Base-by-base conservation (phyloP, 768 basidiomycete genomes). In the Mrakia gelida region DNA sequence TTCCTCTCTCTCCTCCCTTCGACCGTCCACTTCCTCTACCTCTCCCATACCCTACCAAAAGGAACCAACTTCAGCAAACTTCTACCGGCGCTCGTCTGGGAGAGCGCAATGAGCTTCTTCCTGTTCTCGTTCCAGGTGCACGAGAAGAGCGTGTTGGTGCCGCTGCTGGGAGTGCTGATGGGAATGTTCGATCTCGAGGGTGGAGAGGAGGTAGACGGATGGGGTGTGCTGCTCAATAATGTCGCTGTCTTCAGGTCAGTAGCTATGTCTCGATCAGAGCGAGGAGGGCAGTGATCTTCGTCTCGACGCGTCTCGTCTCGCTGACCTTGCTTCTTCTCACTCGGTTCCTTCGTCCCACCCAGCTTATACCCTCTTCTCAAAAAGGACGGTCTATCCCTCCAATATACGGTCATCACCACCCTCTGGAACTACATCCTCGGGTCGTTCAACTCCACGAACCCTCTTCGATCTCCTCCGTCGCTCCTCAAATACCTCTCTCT, bases 71-170 rank as follows among this genome's bases (percentile, higher is more conserved):
- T 30, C 23, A 92, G 80, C 90, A 92, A 3, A 87, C 97, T 70
- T 1, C 38, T 88, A 94, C 79, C 90, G 89, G 10, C 90, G 89
- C 1, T 92, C 92, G 63, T 74, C 38, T 63, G 54, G 65, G 49
- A 54, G 26, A 23, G 41, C 10, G 61, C 61, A 0, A 88, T 98
- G 87, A 92, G 94, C 45, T 45, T 45, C 45, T 45, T 45, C 45
- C 86, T 98, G 45, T 95, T 96, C 86, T 95, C 94, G 9, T 96
- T 96, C 84, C 95, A 97, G 82, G 95, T 95, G 56, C 95, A 97
- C 84, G 95, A 98, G 84, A 98, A 97, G 86, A 91, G 91, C 4
- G 92, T 98, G 59, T 83, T 97, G 26, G 82, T 98, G 0, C 94
- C 95, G 4, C 86, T 98, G 30, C 84, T 98, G 80, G 95, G 95